Conservation (phyloP, 2,329 filamentous ascomycete genomes). For the Xylariales sp. region DNA sequence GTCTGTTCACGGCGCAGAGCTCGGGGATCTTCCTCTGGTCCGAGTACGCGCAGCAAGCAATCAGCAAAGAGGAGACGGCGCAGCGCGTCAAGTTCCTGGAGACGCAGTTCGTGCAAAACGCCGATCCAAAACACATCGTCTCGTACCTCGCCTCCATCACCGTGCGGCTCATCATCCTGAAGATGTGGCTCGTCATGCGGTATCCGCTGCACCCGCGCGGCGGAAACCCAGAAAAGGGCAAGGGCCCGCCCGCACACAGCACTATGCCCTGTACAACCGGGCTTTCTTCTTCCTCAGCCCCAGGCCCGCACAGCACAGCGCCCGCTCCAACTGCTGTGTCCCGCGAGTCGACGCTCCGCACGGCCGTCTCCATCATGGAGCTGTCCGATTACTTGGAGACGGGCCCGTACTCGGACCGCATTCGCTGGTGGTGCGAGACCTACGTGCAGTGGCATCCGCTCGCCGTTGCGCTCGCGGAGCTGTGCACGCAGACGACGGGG, state of each 20-base stretch:
- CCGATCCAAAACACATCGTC: slow-evolving; percentile 49
- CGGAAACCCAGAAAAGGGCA: not conserved
- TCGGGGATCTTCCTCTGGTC: slow-evolving; percentile 56
- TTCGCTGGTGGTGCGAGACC: slow-evolving; percentile 61
- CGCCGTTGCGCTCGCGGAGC: slow-evolving; percentile 63
- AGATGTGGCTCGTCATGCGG: slow-evolving; percentile 59
- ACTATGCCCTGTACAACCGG: not conserved
- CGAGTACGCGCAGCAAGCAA: slow-evolving; percentile 49
- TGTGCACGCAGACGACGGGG: slow-evolving; percentile 61
- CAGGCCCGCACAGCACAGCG: not conserved
- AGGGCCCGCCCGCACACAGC: slow-evolving; percentile 24
- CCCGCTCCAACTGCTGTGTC: slow-evolving; percentile 37
- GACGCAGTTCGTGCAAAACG: slow-evolving; percentile 53
- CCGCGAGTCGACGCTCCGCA: slow-evolving; percentile 58
- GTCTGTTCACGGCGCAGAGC: slow-evolving; percentile 54
- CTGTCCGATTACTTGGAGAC: slow-evolving; percentile 48
- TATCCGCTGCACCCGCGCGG: slow-evolving; percentile 55
- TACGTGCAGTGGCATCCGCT: slow-evolving; percentile 68
- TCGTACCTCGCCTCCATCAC: slow-evolving; percentile 55
- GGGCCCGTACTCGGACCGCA: slow-evolving; percentile 54
- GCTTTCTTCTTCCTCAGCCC: not conserved
- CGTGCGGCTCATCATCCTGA: slow-evolving; percentile 58
- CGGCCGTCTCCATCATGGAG: slow-evolving; percentile 61
- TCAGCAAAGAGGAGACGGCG: slow-evolving; percentile 56
- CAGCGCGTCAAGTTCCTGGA: slow-evolving; percentile 55